Evolutionary conservation across 1,139 yeast species (phyloP).

Genomic region (Neolecta irregularis): DNA sequence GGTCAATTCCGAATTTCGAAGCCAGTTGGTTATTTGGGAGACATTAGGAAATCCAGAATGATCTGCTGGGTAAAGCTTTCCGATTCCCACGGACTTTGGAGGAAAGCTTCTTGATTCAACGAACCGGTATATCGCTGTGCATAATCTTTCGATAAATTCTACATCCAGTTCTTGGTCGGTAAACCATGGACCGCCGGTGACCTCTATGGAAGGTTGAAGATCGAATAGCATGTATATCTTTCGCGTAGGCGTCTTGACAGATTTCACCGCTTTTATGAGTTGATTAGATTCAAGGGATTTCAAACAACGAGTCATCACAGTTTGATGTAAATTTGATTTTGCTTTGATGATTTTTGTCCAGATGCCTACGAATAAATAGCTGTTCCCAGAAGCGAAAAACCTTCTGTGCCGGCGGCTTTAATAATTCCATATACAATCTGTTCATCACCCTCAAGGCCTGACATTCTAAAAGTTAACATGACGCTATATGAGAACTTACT

Average conservation of each 20-base stretch:
- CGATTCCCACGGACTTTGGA: slow-evolving; percentile 31
- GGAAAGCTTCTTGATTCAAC: slow-evolving; percentile 67
- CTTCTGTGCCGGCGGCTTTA: slow-evolving; percentile 87
- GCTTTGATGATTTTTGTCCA: slow-evolving; percentile 93
- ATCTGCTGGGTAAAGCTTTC: slow-evolving; percentile 32
- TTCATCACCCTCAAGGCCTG: slow-evolving; percentile 72
- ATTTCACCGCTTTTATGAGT: slow-evolving; percentile 75
- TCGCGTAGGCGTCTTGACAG: slow-evolving; percentile 85
- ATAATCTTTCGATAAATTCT: slow-evolving; percentile 73
- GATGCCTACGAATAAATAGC: slow-evolving; percentile 17
- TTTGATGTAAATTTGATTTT: slow-evolving; percentile 82
- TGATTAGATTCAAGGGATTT: slow-evolving; percentile 72
- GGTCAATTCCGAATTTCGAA: slow-evolving; percentile 49
- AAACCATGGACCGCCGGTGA: slow-evolving; percentile 99
- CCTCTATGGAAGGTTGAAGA: slow-evolving; percentile 83
- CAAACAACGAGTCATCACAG: slow-evolving; percentile 71
- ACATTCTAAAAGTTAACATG: slow-evolving; percentile 19
- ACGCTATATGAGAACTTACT: not conserved
- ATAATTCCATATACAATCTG: slow-evolving; percentile 81
- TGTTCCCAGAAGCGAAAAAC: slow-evolving; percentile 28
- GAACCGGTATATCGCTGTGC: slow-evolving; percentile 78
- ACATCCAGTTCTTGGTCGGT: slow-evolving; percentile 90
- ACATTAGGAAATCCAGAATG: slow-evolving; percentile 54
- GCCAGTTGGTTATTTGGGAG: slow-evolving; percentile 59
- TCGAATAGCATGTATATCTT: slow-evolving; percentile 91